Evolutionary conservation across 768 basidiomycete species (phyloP).

Genomic region (Phaffia australis): DNA sequence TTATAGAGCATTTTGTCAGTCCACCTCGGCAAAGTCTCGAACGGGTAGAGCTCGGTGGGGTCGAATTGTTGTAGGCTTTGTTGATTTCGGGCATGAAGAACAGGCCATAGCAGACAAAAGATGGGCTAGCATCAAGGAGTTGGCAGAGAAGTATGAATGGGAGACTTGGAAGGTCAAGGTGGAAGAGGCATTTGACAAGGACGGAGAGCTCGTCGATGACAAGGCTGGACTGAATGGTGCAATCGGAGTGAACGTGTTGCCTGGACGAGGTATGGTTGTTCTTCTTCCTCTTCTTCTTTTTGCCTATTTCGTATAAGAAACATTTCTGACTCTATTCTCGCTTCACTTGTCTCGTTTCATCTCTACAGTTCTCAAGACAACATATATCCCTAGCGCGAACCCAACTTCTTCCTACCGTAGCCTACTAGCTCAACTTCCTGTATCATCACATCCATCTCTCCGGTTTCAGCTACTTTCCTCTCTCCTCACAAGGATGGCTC

Average conservation of each 20-base stretch:
- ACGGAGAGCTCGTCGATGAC: slow-evolving; percentile 3
- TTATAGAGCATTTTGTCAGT: slow-evolving; percentile 2
- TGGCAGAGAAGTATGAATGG: slow-evolving; percentile 12
- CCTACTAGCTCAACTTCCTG: slow-evolving; percentile 15
- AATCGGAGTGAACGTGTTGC: slow-evolving; percentile 1
- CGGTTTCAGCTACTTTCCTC: slow-evolving; percentile 15
- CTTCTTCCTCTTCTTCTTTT: background rate
- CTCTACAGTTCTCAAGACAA: slow-evolving; percentile 12
- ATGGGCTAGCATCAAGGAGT: slow-evolving; percentile 4
- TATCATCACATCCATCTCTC: slow-evolving; percentile 21
- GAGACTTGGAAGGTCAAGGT: slow-evolving; percentile 15
- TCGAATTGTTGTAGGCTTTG: slow-evolving; percentile 22
- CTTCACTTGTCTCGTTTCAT: background rate
- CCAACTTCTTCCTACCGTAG: slow-evolving; percentile 1
- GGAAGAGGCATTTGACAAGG: slow-evolving; percentile 19
- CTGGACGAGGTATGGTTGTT: slow-evolving; percentile 18
- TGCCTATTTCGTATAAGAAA: background rate
- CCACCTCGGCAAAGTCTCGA: no score
- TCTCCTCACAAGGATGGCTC: slow-evolving; percentile 16
- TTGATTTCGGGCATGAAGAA: slow-evolving; percentile 17
- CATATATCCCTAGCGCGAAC: background rate
- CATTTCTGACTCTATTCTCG: background rate
- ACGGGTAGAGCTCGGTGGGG: slow-evolving; percentile 20
- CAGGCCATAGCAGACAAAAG: background rate
- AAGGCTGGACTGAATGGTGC: background rate